Base-by-base conservation (phyloP, 2,329 filamentous ascomycete species). In the Colletotrichum navitas region DNA sequence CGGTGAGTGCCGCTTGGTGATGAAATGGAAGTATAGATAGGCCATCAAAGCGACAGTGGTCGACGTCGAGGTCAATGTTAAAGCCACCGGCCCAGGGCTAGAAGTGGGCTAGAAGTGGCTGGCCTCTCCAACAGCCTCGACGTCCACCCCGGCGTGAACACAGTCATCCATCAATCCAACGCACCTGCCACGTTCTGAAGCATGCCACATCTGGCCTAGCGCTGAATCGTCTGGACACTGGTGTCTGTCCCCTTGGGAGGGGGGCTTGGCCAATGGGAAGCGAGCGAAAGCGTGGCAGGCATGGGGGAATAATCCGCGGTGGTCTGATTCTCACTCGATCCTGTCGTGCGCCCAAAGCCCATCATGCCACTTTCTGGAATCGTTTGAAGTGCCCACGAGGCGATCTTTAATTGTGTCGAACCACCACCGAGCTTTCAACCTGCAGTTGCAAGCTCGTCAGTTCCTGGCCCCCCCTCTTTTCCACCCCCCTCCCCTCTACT, bases 361-460 rank as follows among this genome's bases (percentile, higher is more conserved):
- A 72, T 72, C 70, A 72, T 72, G 70, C 70, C 70, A 72, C 68
- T 72, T 71, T 72, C 65, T 60, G 43, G 54, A 69, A 63, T 69
- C 54, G 62, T 71, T 71, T 72, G 67, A 72, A 72, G 70, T 62
- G 62, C 64, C 67, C 34, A 61, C 61, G 66, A 72, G 36, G 61
- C 61, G 66, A 70, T 70, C 67, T 71, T 55, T 56, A 66, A 66
- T 56, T 72, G 51, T 71, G 70, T 72, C 70, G 67, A 71, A 72
- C 70, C 66, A 71, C 70, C 60, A 66, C 41, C 56, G 51, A 72
- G 54, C 59, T 64, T 54, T 69, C 65, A 51, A n/a, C 29, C 41
- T 63, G 69, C 65, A 55, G 65, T 68, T 56, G 51, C 63, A 67
- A 63, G 59, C 65, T 69, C 63, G 64, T 69, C 65, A 59, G 69